These are phyloP conservation scores for Candida maesae DNA, from an alignment of 805 yeast species.

Conservation along the genomic window DNA sequence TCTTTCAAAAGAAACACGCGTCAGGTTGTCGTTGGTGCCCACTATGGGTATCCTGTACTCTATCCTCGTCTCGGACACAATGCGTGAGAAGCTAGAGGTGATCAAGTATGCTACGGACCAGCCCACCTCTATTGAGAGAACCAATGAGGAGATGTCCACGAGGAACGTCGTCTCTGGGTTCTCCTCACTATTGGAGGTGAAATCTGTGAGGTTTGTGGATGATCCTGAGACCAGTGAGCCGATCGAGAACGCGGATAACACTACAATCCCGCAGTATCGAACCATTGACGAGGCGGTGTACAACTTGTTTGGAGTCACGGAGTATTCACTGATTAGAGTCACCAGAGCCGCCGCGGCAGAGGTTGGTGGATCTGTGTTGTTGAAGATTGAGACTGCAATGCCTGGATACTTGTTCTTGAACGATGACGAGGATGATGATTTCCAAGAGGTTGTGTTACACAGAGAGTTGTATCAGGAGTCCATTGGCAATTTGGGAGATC, in stretches of 20 bases:
- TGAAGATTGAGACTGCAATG: slow-evolving; percentile 51
- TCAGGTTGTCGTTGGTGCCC: slow-evolving; percentile 45
- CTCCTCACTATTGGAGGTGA: slow-evolving; percentile 22
- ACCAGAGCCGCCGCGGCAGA: slow-evolving; percentile 54
- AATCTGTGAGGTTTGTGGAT: slow-evolving; percentile 20
- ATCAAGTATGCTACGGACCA: slow-evolving; percentile 21
- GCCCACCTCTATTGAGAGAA: slow-evolving; percentile 7
- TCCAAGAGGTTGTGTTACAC: slow-evolving; percentile 17
- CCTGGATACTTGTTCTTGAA: slow-evolving; percentile 49
- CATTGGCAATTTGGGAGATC: slow-evolving; percentile 33
- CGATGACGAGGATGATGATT: slow-evolving; percentile 40
- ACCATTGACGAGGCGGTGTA: slow-evolving; percentile 44
- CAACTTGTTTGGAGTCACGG: slow-evolving; percentile 37
- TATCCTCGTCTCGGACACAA: slow-evolving; percentile 33
- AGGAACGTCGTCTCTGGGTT: slow-evolving; percentile 21
- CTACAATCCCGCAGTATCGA: slow-evolving; percentile 36
- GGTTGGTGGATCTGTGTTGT: slow-evolving; percentile 46
- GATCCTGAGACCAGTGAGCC: slow-evolving; percentile 28
- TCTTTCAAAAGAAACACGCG: slow-evolving; percentile 47
- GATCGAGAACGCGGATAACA: too few species aligned
- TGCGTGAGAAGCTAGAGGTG: slow-evolving; percentile 23
- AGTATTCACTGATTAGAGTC: slow-evolving; percentile 46
- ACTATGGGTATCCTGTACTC: slow-evolving; percentile 42
- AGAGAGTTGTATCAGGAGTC: slow-evolving; percentile 20
- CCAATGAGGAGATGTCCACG: slow-evolving; percentile 23